phyloP scores from a whole-genome alignment of 495 filamentous ascomycete genomes.

The Achaetomiella virescens region DNA sequence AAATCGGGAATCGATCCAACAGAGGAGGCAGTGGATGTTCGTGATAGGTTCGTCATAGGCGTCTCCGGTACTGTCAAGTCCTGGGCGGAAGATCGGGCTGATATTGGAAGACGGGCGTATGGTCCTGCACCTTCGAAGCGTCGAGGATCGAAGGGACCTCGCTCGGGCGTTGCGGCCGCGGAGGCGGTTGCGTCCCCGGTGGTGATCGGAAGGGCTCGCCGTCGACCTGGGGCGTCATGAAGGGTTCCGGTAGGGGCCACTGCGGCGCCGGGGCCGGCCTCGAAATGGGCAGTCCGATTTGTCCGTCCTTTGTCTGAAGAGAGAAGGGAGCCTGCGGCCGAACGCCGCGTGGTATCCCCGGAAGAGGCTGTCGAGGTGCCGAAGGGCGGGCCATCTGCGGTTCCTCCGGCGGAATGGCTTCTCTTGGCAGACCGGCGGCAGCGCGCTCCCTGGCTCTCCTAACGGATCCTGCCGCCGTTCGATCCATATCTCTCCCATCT shows the following conservation, averaged over 20 bases:
- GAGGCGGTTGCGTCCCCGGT: constrained; percentile 51
- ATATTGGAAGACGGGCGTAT: constrained; percentile 47
- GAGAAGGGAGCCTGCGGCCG: constrained; percentile 32
- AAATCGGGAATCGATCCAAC: constrained; percentile 57
- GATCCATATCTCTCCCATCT: constrained; percentile 44
- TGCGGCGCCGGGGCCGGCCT: constrained; percentile 47
- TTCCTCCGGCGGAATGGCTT: constrained; percentile 31
- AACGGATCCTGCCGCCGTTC: constrained; percentile 37
- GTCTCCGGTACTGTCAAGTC: constrained; percentile 33
- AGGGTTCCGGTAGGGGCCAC: constrained; percentile 48
- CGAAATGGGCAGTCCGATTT: constrained; percentile 46
- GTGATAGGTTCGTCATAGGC: constrained; percentile 33
- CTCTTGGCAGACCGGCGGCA: constrained; percentile 24
- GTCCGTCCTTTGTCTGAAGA: constrained; percentile 35
- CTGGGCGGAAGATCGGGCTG: constrained; percentile 32
- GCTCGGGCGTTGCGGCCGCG: constrained; percentile 61
- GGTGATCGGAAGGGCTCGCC: constrained; percentile 43
- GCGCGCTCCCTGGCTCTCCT: constrained; percentile 43
- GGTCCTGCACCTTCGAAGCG: constrained; percentile 44
- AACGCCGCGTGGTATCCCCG: constrained; percentile 26
- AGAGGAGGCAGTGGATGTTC: constrained; percentile 50
- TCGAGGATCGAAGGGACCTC: constrained; percentile 50
- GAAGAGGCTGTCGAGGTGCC: constrained; percentile 31
- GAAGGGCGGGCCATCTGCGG: constrained; percentile 45
- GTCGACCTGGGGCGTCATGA: constrained; percentile 33